A percentile compares a stretch with the other conserved stretches of the same genome.
These are phyloP conservation scores for Calonectria pseudoreteaudii DNA, from an alignment of 2,329 filamentous ascomycete species.

Conservation along the genomic window DNA sequence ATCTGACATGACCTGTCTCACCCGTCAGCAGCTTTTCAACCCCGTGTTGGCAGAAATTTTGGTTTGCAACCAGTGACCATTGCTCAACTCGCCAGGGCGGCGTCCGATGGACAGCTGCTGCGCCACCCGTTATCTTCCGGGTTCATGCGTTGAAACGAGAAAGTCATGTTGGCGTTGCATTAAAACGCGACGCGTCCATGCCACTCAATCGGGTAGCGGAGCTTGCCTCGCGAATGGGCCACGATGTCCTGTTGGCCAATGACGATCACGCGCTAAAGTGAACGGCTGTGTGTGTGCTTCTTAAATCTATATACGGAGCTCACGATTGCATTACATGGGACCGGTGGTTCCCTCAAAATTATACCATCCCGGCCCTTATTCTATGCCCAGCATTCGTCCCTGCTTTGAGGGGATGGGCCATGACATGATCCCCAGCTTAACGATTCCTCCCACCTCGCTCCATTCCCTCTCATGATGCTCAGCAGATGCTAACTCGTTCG, in stretches of 20 bases:
- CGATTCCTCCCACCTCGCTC: neutral
- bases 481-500: neutral
- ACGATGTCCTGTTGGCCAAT: conserved; percentile 18
- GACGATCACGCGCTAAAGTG: neutral
- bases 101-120: conserved; percentile 14
- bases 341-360: conserved; percentile 26
- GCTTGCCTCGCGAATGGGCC: conserved; percentile 14
- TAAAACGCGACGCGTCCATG: conserved; percentile 30
- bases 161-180: conserved; percentile 17
- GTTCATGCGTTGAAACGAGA: conserved; percentile 23
- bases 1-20: conserved; percentile 9
- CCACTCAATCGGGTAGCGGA: conserved; percentile 10
- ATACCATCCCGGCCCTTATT: conserved; percentile 19
- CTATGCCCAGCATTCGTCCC: conserved; percentile 11
- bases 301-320: conserved; percentile 21
- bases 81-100: neutral
- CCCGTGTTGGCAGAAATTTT: neutral
- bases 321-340: conserved; percentile 32
- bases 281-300: conserved; percentile 13
- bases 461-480: neutral
- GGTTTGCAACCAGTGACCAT: neutral
- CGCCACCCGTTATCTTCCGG: conserved; percentile 16
- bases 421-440: neutral
- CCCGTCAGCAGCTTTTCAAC: neutral
- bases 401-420: conserved; percentile 10